Base-by-base conservation (phyloP, 495 filamentous ascomycete genomes). In the Pyronema domesticum region DNA sequence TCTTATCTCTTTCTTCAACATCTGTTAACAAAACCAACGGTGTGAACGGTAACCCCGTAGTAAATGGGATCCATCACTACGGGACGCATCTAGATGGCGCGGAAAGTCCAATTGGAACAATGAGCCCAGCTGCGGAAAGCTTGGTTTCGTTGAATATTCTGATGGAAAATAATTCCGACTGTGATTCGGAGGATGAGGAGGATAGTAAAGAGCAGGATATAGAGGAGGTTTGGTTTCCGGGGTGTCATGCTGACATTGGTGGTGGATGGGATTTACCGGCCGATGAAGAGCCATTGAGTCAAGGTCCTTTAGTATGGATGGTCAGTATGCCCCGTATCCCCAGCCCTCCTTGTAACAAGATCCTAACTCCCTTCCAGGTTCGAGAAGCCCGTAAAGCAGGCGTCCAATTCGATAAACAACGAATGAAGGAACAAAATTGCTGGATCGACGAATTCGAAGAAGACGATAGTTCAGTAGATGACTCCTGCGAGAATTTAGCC, bases 301-400 rank as follows among this genome's bases (percentile, higher is more conserved):
- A 94, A 61, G 74, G 80, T 7, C 85, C 86, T 1, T 70, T 91
- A 3, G 76, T 83, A 3, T 93, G 85, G 79, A 93, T 93, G 83
- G 78, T 89, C 2, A 74, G 58, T 53, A 43, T 46, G 3, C 15
- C 19, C 33, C 74, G 58, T 53, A 43, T 46, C 7, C 15, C 19
- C 33, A 46, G 2, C 19, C 18, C 23, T 37, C 3, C 30, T 11
- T 43, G 23, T 36, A 39, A 39, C 6, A 37, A 6, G n/a, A 10
- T 48, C 9, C 3, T 36, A 51, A 34, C n/a, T 33, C 33, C 35
- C 18, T 13, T 43, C 46, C 14, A 62, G 61, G 53, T 64, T 11
- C 60, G 81, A 50, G 85, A 89, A 67, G 84, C 85, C 3, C 76
- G 80, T 52, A 75, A 71, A 17, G 85, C 85, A 3, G 85, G 85